Evolutionary conservation across 1,284 basidiomycete species (phyloP).

Genomic region (Trichosporon ovoides): DNA sequence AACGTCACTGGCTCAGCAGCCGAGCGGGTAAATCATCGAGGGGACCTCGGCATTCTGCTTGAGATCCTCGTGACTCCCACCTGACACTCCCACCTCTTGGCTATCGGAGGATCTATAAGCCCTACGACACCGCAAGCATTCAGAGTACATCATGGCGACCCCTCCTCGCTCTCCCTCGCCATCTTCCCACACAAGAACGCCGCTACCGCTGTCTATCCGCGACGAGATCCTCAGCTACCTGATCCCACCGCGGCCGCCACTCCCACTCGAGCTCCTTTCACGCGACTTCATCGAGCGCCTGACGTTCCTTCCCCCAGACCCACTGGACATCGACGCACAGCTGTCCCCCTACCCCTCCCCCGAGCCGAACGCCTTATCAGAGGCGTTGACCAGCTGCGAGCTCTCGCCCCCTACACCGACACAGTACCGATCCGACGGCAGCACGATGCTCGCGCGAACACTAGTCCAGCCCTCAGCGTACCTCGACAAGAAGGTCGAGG

Average conservation of each 20-base stretch:
- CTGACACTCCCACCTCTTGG: background rate
- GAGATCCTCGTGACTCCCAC: background rate
- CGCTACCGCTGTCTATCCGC: conserved; percentile 28
- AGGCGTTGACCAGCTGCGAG: conserved; percentile 6
- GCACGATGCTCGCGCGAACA: conserved; percentile 17
- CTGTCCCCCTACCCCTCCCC: conserved; percentile 33
- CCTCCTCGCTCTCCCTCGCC: background rate
- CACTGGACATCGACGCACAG: conserved; percentile 34
- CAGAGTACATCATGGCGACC: background rate
- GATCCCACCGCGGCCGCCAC: conserved; percentile 37
- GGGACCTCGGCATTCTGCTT: background rate
- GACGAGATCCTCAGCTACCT: conserved; percentile 38
- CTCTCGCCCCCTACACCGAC: conserved; percentile 1
- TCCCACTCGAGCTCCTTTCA: conserved; percentile 33
- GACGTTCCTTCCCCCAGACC: conserved; percentile 38
- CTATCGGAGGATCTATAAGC: background rate
- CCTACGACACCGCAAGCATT: background rate
- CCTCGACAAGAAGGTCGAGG: conserved; percentile 7
- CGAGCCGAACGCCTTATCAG: conserved; percentile 13
- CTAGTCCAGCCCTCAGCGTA: conserved; percentile 8
- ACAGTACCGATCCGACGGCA: conserved; percentile 21
- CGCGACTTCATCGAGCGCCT: conserved; percentile 37
- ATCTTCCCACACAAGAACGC: background rate
- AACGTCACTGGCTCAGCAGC: too few relatives aligned
- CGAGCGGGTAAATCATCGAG: background rate